Conservation (phyloP, 495 filamentous ascomycete genomes). For the Penicillium pancosmium region DNA sequence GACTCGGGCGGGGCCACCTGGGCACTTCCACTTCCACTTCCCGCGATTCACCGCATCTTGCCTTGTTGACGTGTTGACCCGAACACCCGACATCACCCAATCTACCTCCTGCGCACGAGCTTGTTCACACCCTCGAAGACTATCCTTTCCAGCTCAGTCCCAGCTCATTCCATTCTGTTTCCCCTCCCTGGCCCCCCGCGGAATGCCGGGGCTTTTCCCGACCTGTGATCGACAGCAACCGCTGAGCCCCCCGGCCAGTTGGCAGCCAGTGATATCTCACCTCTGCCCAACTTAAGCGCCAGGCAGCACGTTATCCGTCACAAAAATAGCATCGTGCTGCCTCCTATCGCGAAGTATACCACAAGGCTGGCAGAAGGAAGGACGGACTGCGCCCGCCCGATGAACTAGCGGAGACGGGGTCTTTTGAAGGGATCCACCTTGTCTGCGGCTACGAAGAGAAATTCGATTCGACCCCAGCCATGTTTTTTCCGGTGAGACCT, state of each 20-base stretch:
- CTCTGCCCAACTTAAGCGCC: conserved; percentile 39
- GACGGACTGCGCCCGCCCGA: conserved; percentile 18
- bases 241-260: conserved; percentile 16
- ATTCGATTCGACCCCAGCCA: conserved; percentile 33
- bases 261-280: conserved; percentile 20
- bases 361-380: neutral
- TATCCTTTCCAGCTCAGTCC: neutral
- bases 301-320: conserved; percentile 26
- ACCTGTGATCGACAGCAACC: conserved; percentile 21
- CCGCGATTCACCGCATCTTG: neutral
- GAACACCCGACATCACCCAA: neutral
- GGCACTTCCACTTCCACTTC: no score
- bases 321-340: conserved; percentile 22
- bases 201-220: conserved; percentile 20
- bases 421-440: conserved; percentile 28
- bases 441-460: conserved; percentile 28
- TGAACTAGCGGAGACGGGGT: conserved; percentile 26
- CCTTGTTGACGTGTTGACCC: neutral
- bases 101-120: no score
- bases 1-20: no score
- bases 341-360: neutral
- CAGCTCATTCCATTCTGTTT: neutral
- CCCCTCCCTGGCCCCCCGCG: conserved; percentile 6
- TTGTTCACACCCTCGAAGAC: no score
- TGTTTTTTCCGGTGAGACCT: conserved; percentile 50